Evolutionary conservation across 306 rosid genomes (phyloP), one percentile per base, ranked within the genome.

Genomic region (Fragaria nilgerrensis): DNA sequence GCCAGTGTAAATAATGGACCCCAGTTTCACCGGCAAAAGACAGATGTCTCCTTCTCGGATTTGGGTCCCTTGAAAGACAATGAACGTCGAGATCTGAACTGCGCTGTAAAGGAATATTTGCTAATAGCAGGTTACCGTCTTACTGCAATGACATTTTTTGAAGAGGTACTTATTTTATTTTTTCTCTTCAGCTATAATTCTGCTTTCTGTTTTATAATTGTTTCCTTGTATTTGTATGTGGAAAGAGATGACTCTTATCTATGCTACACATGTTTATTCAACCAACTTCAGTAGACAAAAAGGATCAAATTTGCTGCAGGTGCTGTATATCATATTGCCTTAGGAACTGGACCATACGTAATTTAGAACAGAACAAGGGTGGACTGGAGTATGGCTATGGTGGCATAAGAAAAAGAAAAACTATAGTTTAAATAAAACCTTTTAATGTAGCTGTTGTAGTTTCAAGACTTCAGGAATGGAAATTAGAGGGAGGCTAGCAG

Each of bases 61-160:
- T 78, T 95, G 87, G 97, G 99, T 45, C 84, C 91, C 20, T 85
- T 95, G 81, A 95, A 95, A 86, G 97, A 89, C 50, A 78, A 80
- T 56, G 99, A 95, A 67, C 97, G 97, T 25, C 85, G 45, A 73
- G 97, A 95, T 89, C 96, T 95, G 71, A 92, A 95, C 77, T 91
- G 97, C 81, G 99, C 97, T 22, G 89, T 95, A 70, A 95, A 95
- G 86, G 97, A 95, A 86, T 95, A 95, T 82, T 87, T 95, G 86
- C 97, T 95, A 63, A 43, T 88, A 53, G 99, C 99, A 14, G 99
- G 99, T 25, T 95, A 95, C 79, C 93, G 97, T 80, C 94, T 95
- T 53, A 92, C 99, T 70, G 99, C 97, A 78, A 90, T 95, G 99
- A 95, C 99, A 39, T 92, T 95, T 87, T 95, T 89, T 80, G 99